phyloP scores from a whole-genome alignment of 148 eudicot species.

The Rhododendron molle region DNA sequence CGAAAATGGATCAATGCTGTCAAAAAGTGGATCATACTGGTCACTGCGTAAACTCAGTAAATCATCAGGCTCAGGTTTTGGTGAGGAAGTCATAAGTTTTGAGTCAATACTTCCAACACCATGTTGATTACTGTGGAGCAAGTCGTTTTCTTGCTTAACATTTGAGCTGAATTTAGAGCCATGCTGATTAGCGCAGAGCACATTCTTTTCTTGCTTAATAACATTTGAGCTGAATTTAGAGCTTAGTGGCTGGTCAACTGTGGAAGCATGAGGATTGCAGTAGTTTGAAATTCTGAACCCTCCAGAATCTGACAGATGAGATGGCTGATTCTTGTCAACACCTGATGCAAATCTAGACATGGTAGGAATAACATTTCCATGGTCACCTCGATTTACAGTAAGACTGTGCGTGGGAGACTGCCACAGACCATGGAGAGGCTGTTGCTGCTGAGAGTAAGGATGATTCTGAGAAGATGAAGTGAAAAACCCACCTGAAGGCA shows the following conservation, averaged over 20 bases:
- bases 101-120: slow-evolving; percentile 26
- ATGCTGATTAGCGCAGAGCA: slow-evolving; percentile 27
- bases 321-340: slow-evolving; percentile 32
- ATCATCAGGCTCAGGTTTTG: slow-evolving; percentile 36
- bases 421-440: slow-evolving; percentile 29
- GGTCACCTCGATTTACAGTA: slow-evolving; percentile 27
- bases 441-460: slow-evolving; percentile 32
- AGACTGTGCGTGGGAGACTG: slow-evolving; percentile 25
- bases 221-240: slow-evolving; percentile 51
- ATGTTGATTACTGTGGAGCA: slow-evolving; percentile 35
- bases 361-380: slow-evolving; percentile 20
- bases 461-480: slow-evolving; percentile 28
- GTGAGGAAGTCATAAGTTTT: slow-evolving; percentile 25
- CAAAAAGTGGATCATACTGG: slow-evolving; percentile 91
- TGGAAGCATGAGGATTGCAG: slow-evolving; percentile 84
- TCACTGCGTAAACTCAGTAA: slow-evolving; percentile 46
- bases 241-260: slow-evolving; percentile 72
- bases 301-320: slow-evolving; percentile 36
- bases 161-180: slow-evolving; percentile 33
- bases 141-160: not conserved
- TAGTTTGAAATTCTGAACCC: slow-evolving; percentile 50
- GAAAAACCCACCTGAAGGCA: slow-evolving; percentile 15
- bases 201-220: slow-evolving; percentile 37
- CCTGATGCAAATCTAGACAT: slow-evolving; percentile 35
- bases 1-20: slow-evolving; percentile 84